Conservation (phyloP, 1,284 basidiomycete species). For the Papiliotrema fonsecae region DNA sequence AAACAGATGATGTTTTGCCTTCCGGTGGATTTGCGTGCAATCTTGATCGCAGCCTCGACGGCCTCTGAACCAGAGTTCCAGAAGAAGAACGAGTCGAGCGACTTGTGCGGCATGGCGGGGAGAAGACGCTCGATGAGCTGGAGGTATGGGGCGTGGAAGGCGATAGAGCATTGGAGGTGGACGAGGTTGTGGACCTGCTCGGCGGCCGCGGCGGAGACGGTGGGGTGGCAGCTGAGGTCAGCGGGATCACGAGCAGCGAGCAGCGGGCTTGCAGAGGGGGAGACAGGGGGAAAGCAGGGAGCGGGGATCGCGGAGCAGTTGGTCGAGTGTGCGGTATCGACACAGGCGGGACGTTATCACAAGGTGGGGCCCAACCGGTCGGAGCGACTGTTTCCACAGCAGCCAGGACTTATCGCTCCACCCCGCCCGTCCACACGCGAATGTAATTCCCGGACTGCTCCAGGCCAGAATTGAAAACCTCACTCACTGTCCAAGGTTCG, state of each 20-base stretch:
- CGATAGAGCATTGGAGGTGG: conserved; percentile 59
- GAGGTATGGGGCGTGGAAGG: conserved; percentile 64
- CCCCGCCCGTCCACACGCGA: no score
- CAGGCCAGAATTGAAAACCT: no score
- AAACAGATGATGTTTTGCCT: conserved; percentile 84
- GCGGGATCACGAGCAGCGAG: not conserved
- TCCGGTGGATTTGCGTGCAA: conserved; percentile 68
- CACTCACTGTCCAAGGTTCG: conserved; percentile 39
- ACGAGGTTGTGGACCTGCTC: conserved; percentile 76
- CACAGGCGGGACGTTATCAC: no score
- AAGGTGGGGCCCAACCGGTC: no score
- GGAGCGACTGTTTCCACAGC: no score
- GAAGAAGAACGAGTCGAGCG: conserved; percentile 74
- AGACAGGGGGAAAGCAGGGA: no score
- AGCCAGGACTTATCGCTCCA: no score
- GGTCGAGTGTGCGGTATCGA: no score
- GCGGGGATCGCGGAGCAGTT: no score
- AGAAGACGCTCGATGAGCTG: conserved; percentile 58
- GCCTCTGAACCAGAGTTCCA: conserved; percentile 68
- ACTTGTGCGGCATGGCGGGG: conserved; percentile 39
- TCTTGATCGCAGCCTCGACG: conserved; percentile 44
- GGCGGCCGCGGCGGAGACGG: conserved; percentile 77
- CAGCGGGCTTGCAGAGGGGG: no score
- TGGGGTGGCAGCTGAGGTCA: conserved; percentile 61
- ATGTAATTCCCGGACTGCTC: no score